Evolutionary conservation across 2,329 filamentous ascomycete species (phyloP), one percentile per base, ranked within the genome.

Genomic region (Exophiala sp.): DNA sequence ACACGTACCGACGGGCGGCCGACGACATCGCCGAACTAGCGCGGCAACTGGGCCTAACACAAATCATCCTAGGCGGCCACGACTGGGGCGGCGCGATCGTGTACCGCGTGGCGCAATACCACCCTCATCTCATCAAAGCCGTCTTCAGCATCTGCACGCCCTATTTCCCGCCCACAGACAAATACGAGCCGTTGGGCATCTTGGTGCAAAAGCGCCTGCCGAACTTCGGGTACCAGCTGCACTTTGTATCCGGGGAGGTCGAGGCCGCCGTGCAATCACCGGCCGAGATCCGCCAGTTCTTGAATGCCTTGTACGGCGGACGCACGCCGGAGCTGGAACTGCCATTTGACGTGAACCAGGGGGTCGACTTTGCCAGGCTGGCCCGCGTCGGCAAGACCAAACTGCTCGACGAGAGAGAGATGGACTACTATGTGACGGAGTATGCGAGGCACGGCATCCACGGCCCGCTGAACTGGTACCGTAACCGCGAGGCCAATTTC

Each of bases 401-500:
- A 14, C 64, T 94, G 34, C 59, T 95, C 56, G 77, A 71, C 52
- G 73, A 78, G 29, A 81, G 85, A 64, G 86, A 90, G 68, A 67
- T 91, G 38, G 82, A 90, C 48, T 86, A 81, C 69, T 96, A 96
- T 66, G 80, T 80, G 14, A 69, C 78, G 23, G 76, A 89, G 69
- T 95, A 83, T 68, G 67, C 73, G n/a, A 76, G 78, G 35, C 78
- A 83, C 63, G 88, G 88, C 39, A 68, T 97, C 58, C 80, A 83
- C 57, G 88, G 88, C 0, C 87, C 88, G 13, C 73, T 88, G 53
- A 93, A 90, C 69, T 96, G 88, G 87, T 98, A 98, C 70, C 82
- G 89, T 37, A 85, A 79, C 2, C 74, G 79, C 16, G 72, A 79
- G 65, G 67, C 83, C 56, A 95, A 95, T 68, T 86, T 75, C 64